A percentile compares a stretch with the other conserved stretches of the same genome.
phyloP scores from a whole-genome alignment of 345 rosid species.

The Viola odorata region DNA sequence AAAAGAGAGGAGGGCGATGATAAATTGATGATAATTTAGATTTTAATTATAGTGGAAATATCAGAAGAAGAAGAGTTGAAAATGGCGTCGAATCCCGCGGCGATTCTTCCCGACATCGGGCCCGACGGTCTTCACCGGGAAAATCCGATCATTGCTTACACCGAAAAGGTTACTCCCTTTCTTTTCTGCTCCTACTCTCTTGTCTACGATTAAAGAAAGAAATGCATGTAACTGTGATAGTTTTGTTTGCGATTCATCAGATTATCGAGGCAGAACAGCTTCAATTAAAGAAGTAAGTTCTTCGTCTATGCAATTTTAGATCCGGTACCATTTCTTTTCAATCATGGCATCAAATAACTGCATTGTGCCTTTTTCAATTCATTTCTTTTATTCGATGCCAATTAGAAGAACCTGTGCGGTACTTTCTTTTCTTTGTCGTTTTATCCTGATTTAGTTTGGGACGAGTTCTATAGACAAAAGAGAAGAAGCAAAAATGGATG shows the following conservation, averaged over 20 bases:
- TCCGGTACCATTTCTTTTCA: background rate
- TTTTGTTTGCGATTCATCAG: constrained; percentile 20
- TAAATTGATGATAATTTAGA: too few species aligned
- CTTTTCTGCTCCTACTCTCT: background rate
- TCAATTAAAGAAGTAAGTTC: constrained; percentile 66
- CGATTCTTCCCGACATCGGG: constrained; percentile 64
- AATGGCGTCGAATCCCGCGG: constrained; percentile 53
- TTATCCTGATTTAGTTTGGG: background rate
- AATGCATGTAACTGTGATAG: background rate
- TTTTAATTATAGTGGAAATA: too few species aligned
- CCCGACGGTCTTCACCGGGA: constrained; percentile 84
- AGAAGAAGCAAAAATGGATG: too few species aligned
- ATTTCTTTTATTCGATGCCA: too few species aligned
- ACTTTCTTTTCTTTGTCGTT: background rate
- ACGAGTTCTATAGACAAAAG: too few species aligned
- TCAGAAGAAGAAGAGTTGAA: background rate
- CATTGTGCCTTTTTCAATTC: too few species aligned
- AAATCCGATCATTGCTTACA: constrained; percentile 82
- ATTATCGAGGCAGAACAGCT: constrained; percentile 80
- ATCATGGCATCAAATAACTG: too few species aligned
- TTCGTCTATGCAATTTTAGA: background rate
- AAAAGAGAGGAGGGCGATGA: too few species aligned
- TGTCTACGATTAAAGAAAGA: background rate
- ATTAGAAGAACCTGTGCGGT: too few species aligned
- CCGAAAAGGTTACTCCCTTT: constrained; percentile 57